A percentile compares a stretch with the other conserved stretches of the same genome.
Evolutionary conservation across 2,329 filamentous ascomycete species (phyloP).

Genomic region (Apiospora hydei): DNA sequence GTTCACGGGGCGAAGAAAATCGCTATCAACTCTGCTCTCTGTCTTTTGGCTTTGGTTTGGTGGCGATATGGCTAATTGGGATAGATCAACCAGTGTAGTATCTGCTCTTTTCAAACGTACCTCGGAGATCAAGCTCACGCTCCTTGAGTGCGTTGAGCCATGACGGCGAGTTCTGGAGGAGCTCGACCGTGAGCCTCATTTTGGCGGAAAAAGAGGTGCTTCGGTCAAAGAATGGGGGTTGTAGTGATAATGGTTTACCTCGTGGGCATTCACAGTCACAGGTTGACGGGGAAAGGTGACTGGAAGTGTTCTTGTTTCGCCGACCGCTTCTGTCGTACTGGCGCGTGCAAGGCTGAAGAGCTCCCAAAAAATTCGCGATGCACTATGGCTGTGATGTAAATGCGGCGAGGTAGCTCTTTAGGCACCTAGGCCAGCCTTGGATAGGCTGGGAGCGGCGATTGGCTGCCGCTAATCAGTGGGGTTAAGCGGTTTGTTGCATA

Average conservation of each 20-base stretch:
- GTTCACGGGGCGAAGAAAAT: slow-evolving; percentile 61
- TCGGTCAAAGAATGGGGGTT: background rate
- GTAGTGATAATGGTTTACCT: background rate
- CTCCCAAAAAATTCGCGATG: slow-evolving; percentile 21
- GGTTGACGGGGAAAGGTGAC: background rate
- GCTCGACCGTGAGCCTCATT: slow-evolving; percentile 95
- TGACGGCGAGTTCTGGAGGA: slow-evolving; percentile 92
- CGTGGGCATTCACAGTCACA: background rate
- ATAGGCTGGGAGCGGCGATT: background rate
- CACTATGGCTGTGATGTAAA: slow-evolving; percentile 7
- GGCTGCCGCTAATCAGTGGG: background rate
- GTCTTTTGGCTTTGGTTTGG: slow-evolving; percentile 28
- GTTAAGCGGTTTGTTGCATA: slow-evolving; percentile 19
- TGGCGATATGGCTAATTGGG: slow-evolving; percentile 27
- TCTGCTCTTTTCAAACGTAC: slow-evolving; percentile 97
- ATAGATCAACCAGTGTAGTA: slow-evolving; percentile 76
- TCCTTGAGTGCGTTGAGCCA: slow-evolving; percentile 99
- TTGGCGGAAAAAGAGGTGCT: slow-evolving; percentile 28
- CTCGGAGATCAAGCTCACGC: slow-evolving; percentile 98
- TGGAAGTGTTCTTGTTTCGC: background rate
- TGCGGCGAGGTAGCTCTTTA: slow-evolving; percentile 8
- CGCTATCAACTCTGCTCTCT: slow-evolving; percentile 84
- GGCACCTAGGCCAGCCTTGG: background rate
- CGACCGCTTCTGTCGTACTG: background rate
- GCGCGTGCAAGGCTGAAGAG: slow-evolving; percentile 2